Percentiles rank a stretch among this genome's conserved stretches.
phyloP scores from a whole-genome alignment of 2,329 filamentous ascomycete genomes.

The Penicillium sp. region DNA sequence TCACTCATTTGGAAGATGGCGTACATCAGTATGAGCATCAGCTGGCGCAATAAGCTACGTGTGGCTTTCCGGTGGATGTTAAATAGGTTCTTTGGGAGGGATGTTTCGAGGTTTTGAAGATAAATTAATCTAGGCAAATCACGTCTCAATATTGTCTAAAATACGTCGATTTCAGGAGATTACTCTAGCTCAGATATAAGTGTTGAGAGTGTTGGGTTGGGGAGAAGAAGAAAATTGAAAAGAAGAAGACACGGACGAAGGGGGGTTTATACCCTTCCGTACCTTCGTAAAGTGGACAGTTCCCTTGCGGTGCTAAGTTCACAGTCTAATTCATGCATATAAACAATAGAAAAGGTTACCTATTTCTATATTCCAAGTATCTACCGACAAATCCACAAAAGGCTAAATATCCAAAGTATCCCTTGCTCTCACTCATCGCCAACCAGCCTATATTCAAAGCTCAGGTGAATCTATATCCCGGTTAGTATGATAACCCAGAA shows the following conservation, averaged over 20 bases:
- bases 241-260: no score
- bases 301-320: no score
- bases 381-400: no score
- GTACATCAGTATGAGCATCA: conserved; percentile 48
- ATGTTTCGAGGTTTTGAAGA: conserved; percentile 43
- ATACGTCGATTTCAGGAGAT: not conserved
- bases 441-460: not conserved
- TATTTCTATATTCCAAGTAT: no score
- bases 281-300: not conserved
- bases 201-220: no score
- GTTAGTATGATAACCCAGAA: not conserved
- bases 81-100: conserved; percentile 45
- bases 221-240: no score
- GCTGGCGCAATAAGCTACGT: conserved; percentile 46
- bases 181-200: not conserved
- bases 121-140: no score
- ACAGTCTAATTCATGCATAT: no score
- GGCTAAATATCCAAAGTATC: no score
- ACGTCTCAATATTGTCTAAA: not conserved
- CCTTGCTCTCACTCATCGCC: not conserved
- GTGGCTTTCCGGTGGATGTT: conserved; percentile 44
- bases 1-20: conserved; percentile 46
- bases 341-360: no score
- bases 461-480: not conserved
- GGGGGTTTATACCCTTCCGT: no score